phyloP scores from a whole-genome alignment of 768 basidiomycete genomes.

The Tylopilus sp. region DNA sequence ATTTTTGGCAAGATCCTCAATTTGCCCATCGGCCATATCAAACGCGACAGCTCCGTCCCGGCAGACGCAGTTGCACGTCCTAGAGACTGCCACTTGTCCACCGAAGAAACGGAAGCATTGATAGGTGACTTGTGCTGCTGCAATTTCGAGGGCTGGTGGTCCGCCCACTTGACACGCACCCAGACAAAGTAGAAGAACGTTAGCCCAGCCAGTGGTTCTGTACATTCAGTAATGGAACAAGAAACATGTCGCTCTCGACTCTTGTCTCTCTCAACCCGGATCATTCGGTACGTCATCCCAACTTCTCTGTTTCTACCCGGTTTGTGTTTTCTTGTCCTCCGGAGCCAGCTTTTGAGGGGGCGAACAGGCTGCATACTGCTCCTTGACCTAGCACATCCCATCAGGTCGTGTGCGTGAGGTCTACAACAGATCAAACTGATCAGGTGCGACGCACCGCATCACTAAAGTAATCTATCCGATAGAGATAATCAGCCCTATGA shows the following conservation, averaged over 20 bases:
- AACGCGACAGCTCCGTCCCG: conserved; percentile 67
- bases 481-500: not conserved
- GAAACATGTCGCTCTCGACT: not conserved
- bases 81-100: conserved; percentile 74
- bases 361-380: conserved; percentile 14
- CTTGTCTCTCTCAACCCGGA: not conserved
- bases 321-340: conserved; percentile 4
- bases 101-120: conserved; percentile 68
- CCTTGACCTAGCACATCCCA: conserved; percentile 17
- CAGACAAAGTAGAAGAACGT: conserved; percentile 17
- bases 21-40: conserved; percentile 71
- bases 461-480: conserved; percentile 26
- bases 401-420: not conserved
- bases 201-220: not conserved
- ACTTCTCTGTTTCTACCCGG: not conserved
- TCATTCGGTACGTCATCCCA: not conserved
- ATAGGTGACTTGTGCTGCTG: conserved; percentile 57
- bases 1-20: conserved; percentile 69
- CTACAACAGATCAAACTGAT: not conserved
- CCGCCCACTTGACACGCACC: conserved; percentile 36
- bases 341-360: conserved; percentile 11
- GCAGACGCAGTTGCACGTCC: conserved; percentile 72
- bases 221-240: not conserved
- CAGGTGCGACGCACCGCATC: conserved; percentile 20
- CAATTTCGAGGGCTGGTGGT: conserved; percentile 88